Base-by-base conservation (phyloP, 1,284 basidiomycete species). In the Moniliophthora roreri region DNA sequence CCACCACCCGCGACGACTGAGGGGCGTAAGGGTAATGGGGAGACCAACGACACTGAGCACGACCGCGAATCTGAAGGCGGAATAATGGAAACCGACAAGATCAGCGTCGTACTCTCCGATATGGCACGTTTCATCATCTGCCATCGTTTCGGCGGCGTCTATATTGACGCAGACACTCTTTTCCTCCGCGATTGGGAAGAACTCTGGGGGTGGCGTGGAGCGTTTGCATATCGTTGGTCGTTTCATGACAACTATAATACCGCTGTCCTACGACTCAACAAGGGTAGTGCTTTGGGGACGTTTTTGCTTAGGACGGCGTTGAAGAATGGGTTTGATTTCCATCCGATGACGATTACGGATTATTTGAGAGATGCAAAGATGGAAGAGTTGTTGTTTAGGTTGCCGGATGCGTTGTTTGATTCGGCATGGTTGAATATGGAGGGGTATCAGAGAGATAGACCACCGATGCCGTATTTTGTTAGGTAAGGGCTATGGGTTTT, bases 121-220 rank as follows among this genome's bases (percentile, higher is more conserved):
- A 89, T 94, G 85, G 91, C 89, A 1, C 83, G 92, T 18, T 94
- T 94, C 65, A 84, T 93, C 51, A 73, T 95, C 8, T 91, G 89
- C 54, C 88, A 95, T 69, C 84, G 89, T 40, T 94, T 85, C 62
- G 92, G 92, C 39, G 92, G 92, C 9, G 86, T 90, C 40, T 95
- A 94, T 65, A 81, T 95, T 48, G 92, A 95, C 62, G 90, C 91
- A 10, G 92, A 94, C 67, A 93, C 90, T 3, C 80, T 95, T 52
- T 83, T 95, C 61, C 70, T 95, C 10, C 82, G 92, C 18, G 92
- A 95, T 64, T 95, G 92, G 92, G 91, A 93, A 65, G 91, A 94
- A 59, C 72, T 95, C 10, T 93, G 90, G 89, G 88, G 89, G 21
- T 93, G 88, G 84, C 82, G 85, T 59, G 91, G 91, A 26, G 89